phyloP scores from a whole-genome alignment of 2,329 filamentous ascomycete genomes.

The Celoporthe dispersa region DNA sequence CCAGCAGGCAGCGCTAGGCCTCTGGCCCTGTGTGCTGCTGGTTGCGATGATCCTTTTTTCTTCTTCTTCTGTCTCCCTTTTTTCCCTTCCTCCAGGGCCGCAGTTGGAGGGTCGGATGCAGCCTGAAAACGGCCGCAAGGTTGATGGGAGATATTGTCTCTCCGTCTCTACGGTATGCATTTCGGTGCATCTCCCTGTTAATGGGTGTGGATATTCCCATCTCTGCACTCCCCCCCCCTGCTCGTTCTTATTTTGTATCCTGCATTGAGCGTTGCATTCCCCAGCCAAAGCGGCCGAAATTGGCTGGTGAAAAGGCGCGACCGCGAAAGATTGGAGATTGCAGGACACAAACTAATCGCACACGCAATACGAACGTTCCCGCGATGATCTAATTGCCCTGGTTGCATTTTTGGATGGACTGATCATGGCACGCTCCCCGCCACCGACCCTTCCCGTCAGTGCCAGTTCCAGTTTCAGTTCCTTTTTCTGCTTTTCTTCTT shows the following conservation, averaged over 20 bases:
- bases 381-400: conserved; percentile 7
- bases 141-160: neutral
- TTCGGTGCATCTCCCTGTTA: neutral
- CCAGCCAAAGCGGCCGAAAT: neutral
- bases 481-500: no score
- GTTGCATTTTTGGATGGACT: conserved; percentile 13
- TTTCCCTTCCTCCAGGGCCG: neutral
- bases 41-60: neutral
- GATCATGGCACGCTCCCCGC: conserved; percentile 6
- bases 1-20: neutral
- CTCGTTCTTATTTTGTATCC: neutral
- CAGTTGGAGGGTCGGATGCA: conserved; percentile 1
- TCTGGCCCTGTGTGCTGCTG: neutral
- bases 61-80: neutral
- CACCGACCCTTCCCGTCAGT: neutral
- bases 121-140: conserved; percentile 2
- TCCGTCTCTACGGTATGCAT: neutral
- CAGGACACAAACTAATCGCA: conserved; percentile 2
- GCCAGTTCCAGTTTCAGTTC: no score
- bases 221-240: neutral
- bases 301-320: neutral
- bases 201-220: conserved; percentile 1
- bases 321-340: conserved; percentile 6
- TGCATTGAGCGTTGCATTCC: conserved; percentile 4
- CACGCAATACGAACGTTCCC: conserved; percentile 8